Evolutionary conservation across 225 moss, liverwort and hornwort species (phyloP).

Genomic region (Pseudisothecium myosuroides): DNA sequence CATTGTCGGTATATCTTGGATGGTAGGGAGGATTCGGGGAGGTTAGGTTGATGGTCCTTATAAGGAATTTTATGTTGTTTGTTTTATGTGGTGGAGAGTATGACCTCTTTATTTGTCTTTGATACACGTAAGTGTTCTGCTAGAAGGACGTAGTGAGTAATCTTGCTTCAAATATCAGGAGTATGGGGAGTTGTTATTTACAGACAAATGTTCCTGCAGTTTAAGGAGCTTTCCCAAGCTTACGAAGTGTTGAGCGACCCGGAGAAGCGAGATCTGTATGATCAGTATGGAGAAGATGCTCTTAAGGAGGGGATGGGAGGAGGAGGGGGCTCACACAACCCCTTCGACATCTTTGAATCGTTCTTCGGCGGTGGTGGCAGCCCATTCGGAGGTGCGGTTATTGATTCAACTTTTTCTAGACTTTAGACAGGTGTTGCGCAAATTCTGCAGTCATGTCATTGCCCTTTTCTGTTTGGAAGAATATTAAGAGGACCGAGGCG

Average conservation of each 20-base stretch:
- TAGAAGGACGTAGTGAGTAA: not conserved
- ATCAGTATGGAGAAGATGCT: conserved; percentile 54
- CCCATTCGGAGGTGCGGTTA: not conserved
- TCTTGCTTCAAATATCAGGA: not conserved
- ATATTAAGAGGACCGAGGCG: not conserved
- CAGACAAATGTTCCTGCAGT: not conserved
- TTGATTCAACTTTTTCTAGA: not conserved
- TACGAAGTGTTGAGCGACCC: conserved; percentile 53
- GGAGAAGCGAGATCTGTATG: conserved; percentile 47
- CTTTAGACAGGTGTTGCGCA: not conserved
- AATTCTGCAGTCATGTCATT: not conserved
- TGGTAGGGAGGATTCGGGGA: not conserved
- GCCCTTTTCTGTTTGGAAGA: not conserved
- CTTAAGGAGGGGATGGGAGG: conserved; percentile 65
- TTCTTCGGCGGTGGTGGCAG: conserved; percentile 40
- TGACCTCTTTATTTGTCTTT: not conserved
- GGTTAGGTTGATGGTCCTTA: not conserved
- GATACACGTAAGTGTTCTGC: not conserved
- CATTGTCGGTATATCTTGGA: not conserved
- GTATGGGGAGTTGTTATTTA: not conserved
- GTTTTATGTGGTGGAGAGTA: not conserved
- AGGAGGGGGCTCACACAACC: conserved; percentile 47
- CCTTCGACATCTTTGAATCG: conserved; percentile 53
- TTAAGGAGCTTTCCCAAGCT: conserved; percentile 53
- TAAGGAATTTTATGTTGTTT: not conserved